A percentile compares a stretch with the other conserved stretches of the same genome.
Conservation (phyloP, 208 protist genomes). For the Acanthamoeba divionensis region DNA sequence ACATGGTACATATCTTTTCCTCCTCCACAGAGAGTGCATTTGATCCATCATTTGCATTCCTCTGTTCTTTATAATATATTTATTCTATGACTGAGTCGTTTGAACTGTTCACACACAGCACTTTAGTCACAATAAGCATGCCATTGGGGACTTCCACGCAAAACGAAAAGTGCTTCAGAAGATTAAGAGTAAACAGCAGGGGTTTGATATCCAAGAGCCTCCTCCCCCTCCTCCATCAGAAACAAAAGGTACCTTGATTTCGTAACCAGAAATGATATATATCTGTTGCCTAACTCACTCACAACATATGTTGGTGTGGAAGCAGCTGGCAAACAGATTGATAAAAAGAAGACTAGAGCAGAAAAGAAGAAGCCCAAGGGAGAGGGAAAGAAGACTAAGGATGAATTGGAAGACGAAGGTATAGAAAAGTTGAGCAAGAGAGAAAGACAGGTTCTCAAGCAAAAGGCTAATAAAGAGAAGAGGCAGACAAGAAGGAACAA, state of each 20-base stretch:
- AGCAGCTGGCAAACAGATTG: background rate
- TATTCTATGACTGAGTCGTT: background rate
- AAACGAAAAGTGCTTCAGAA: background rate
- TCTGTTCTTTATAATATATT: background rate
- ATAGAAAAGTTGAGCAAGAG: background rate
- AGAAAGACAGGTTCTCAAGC: slow-evolving; percentile 28
- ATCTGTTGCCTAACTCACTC: no score
- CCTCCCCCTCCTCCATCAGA: no score
- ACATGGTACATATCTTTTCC: slow-evolving; percentile 33
- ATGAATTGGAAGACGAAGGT: background rate
- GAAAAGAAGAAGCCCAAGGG: slow-evolving; percentile 7
- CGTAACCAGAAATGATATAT: background rate
- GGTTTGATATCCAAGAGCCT: background rate
- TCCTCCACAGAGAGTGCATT: no score
- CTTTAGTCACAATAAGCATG: background rate
- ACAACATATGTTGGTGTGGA: background rate
- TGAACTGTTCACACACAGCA: background rate
- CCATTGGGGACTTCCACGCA: background rate
- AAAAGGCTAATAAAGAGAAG: slow-evolving; percentile 5
- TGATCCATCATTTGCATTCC: background rate
- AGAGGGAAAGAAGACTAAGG: background rate
- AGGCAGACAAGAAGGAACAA: background rate
- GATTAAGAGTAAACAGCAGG: background rate
- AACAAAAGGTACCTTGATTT: background rate
- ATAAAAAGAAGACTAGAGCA: background rate